Conservation (phyloP, 345 rosid species). For the Salix suchowensis region DNA sequence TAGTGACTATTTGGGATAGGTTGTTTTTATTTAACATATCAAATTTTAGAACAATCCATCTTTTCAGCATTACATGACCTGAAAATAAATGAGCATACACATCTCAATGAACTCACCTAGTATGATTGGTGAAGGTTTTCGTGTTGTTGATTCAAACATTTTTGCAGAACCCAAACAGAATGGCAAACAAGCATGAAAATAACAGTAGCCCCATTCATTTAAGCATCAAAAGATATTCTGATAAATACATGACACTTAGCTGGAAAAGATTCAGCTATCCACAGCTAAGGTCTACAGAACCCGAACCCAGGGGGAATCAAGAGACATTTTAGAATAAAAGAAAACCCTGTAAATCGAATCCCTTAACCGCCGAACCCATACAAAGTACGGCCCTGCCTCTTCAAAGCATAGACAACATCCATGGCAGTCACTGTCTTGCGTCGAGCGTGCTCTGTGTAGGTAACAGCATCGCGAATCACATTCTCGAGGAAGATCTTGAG, state of each 20-base stretch:
- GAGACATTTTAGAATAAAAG: not conserved
- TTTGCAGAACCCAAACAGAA: too few species aligned
- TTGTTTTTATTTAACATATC: too few species aligned
- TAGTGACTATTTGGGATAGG: too few species aligned
- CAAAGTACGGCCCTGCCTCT: slow-evolving; percentile 1
- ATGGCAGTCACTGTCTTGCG: not conserved
- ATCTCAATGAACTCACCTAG: too few species aligned
- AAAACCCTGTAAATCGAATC: not conserved
- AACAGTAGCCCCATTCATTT: not conserved
- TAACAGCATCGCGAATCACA: not conserved
- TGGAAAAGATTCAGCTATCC: not conserved
- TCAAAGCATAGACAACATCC: not conserved
- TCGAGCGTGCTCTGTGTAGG: not conserved
- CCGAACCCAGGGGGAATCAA: not conserved
- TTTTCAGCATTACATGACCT: too few species aligned
- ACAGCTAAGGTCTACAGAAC: not conserved
- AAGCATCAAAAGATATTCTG: not conserved
- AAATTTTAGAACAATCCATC: too few species aligned
- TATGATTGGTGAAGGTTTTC: too few species aligned
- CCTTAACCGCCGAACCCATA: not conserved
- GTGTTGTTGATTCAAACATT: too few species aligned
- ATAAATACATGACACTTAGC: not conserved
- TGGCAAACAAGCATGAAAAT: not conserved
- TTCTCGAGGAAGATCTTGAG: not conserved
- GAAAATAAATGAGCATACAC: too few species aligned